Conservation (phyloP, 2,329 filamentous ascomycete species). For the Colletotrichum ledebouriae region DNA sequence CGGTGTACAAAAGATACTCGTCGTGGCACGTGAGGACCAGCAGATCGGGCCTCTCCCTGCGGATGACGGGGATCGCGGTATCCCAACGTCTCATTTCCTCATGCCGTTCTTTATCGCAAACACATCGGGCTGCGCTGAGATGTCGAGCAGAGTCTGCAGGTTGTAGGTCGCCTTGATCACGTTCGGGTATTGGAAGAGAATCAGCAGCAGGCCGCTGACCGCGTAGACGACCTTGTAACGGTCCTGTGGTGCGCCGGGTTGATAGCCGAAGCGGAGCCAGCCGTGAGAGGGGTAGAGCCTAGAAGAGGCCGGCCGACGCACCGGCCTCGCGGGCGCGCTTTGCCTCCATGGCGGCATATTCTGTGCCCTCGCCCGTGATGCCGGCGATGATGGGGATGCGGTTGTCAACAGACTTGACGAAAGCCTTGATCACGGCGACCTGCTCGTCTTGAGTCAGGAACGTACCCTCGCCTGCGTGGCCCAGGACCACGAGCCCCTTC, state of each 20-base stretch:
- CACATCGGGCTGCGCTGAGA: constrained; percentile 64
- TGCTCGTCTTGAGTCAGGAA: constrained; percentile 66
- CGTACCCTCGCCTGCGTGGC: constrained; percentile 67
- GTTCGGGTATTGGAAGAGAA: constrained; percentile 68
- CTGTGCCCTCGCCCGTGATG: constrained; percentile 66
- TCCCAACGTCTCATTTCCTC: constrained; percentile 70
- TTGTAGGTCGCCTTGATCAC: constrained; percentile 66
- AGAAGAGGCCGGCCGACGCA: constrained; percentile 59
- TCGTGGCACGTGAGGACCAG: constrained; percentile 66
- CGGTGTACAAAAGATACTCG: constrained; percentile 65
- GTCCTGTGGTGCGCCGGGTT: constrained; percentile 65
- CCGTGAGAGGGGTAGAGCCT: constrained; percentile 64
- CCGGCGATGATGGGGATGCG: constrained; percentile 65
- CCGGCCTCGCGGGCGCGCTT: constrained; percentile 64
- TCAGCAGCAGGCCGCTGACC: constrained; percentile 62
- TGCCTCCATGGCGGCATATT: constrained; percentile 65
- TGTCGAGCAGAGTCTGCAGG: constrained; percentile 65
- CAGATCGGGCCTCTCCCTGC: constrained; percentile 60
- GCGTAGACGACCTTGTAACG: constrained; percentile 65
- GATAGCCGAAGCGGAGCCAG: constrained; percentile 69
- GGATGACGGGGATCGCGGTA: constrained; percentile 67
- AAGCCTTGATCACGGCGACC: constrained; percentile 63
- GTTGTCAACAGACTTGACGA: constrained; percentile 64
- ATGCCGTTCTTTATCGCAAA: constrained; percentile 71
- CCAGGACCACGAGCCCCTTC: constrained; percentile 66